These are phyloP conservation scores for Porcisia deanei DNA, from an alignment of 208 protist species.

Conservation along the genomic window DNA sequence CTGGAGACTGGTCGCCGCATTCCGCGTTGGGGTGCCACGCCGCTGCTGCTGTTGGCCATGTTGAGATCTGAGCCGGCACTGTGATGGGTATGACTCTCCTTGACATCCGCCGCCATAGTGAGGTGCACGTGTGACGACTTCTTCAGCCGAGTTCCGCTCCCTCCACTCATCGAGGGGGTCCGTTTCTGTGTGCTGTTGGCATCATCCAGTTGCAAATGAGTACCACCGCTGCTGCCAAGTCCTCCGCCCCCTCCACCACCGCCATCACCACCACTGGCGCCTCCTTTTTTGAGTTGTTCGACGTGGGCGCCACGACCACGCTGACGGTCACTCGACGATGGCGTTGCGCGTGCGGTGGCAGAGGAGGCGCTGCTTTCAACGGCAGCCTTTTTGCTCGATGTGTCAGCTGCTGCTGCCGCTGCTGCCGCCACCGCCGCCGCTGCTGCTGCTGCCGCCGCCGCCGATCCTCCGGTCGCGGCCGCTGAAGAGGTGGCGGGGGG, in stretches of 20 bases:
- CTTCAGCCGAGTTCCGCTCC: slow-evolving; percentile 15
- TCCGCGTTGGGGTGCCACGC: slow-evolving; percentile 42
- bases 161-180: neutral
- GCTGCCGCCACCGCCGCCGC: slow-evolving; percentile 3
- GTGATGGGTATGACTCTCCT: slow-evolving; percentile 10
- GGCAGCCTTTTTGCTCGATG: neutral
- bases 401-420: slow-evolving; percentile 4
- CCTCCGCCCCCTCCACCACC: slow-evolving; percentile 4
- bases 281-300: neutral
- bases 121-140: slow-evolving; percentile 25
- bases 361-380: slow-evolving; percentile 1
- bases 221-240: slow-evolving; percentile 1
- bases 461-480: slow-evolving; percentile 1
- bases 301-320: neutral
- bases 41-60: slow-evolving; percentile 4
- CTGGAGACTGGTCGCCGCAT: slow-evolving; percentile 36
- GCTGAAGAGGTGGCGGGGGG: slow-evolving; percentile 3
- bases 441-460: neutral
- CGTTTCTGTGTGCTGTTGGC: neutral
- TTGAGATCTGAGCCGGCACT: neutral
- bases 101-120: slow-evolving; percentile 18
- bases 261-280: neutral
- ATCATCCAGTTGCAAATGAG: slow-evolving; percentile 12
- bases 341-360: neutral
- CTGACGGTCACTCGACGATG: slow-evolving; percentile 17